phyloP scores from a whole-genome alignment of 169 alveolate species.

The Theileria annulata region DNA sequence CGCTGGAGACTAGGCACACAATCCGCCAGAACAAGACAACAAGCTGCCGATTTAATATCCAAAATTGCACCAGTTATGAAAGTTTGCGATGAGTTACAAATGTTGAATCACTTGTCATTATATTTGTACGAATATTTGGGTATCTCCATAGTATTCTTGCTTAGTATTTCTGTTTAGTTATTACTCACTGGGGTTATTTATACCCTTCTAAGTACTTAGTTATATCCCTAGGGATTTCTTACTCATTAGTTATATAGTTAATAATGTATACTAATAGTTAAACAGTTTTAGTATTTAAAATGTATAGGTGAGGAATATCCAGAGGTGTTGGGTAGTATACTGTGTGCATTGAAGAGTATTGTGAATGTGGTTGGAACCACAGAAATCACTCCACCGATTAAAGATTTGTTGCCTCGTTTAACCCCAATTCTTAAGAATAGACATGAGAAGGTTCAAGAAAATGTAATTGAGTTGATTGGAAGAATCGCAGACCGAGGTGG shows the following conservation, averaged over 20 bases:
- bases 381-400: slow-evolving; percentile 99
- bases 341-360: slow-evolving; percentile 97
- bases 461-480: slow-evolving; percentile 95
- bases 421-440: slow-evolving; percentile 99
- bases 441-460: slow-evolving; percentile 99
- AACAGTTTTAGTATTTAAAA: too few relatives aligned
- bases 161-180: too few relatives aligned
- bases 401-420: slow-evolving; percentile 97
- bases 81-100: slow-evolving; percentile 95
- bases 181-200: too few relatives aligned
- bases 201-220: neutral
- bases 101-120: slow-evolving; percentile 96
- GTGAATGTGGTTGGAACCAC: slow-evolving; percentile 98
- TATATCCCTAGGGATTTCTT: too few relatives aligned
- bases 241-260: too few relatives aligned
- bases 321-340: slow-evolving; percentile 97
- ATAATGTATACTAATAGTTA: too few relatives aligned
- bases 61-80: slow-evolving; percentile 95
- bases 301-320: slow-evolving; percentile 98
- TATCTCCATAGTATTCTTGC: too few relatives aligned
- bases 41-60: slow-evolving; percentile 98
- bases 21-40: slow-evolving; percentile 96
- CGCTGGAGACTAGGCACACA: slow-evolving; percentile 95
- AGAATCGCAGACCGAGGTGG: slow-evolving; percentile 99
- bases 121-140: slow-evolving; percentile 93